These are phyloP conservation scores for Tetragonia tetragonoides DNA, from an alignment of 148 eudicot species.

Conservation along the genomic window DNA sequence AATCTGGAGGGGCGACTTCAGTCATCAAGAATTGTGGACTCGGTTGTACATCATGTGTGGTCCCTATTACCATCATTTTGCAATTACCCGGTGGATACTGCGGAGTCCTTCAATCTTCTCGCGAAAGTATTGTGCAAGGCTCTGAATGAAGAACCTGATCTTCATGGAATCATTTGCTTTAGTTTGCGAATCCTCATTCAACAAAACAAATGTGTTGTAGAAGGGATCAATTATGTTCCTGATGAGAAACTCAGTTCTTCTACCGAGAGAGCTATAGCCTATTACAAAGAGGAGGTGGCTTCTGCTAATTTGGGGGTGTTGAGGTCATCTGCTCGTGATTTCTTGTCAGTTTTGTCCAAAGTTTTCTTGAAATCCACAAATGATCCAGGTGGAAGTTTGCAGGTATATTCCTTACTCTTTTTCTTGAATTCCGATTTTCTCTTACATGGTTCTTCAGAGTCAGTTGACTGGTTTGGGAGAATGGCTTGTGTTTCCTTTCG, in stretches of 20 bases:
- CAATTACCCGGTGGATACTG: conserved; percentile 77
- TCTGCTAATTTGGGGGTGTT: conserved; percentile 54
- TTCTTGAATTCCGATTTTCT: neutral
- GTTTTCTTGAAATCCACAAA: conserved; percentile 56
- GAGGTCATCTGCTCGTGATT: conserved; percentile 59
- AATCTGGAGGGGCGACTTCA: conserved; percentile 61
- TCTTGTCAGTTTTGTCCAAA: conserved; percentile 51
- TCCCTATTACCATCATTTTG: conserved; percentile 92
- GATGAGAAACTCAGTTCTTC: conserved; percentile 41
- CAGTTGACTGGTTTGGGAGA: neutral
- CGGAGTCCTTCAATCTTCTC: conserved; percentile 63
- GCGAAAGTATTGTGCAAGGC: conserved; percentile 49
- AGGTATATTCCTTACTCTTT: conserved; percentile 39
- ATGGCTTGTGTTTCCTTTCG: neutral
- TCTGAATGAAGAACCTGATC: conserved; percentile 62
- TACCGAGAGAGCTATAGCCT: conserved; percentile 54
- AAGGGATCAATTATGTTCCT: conserved; percentile 39
- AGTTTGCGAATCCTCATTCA: conserved; percentile 80
- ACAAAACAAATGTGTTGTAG: conserved; percentile 67
- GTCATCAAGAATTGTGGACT: conserved; percentile 70
- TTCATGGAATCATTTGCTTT: conserved; percentile 77
- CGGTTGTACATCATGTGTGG: conserved; percentile 78
- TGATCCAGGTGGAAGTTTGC: conserved; percentile 78
- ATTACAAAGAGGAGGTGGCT: conserved; percentile 63
- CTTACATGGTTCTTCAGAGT: neutral